Base-by-base conservation (phyloP, 805 yeast species). In the Kuraishia floccosa region DNA sequence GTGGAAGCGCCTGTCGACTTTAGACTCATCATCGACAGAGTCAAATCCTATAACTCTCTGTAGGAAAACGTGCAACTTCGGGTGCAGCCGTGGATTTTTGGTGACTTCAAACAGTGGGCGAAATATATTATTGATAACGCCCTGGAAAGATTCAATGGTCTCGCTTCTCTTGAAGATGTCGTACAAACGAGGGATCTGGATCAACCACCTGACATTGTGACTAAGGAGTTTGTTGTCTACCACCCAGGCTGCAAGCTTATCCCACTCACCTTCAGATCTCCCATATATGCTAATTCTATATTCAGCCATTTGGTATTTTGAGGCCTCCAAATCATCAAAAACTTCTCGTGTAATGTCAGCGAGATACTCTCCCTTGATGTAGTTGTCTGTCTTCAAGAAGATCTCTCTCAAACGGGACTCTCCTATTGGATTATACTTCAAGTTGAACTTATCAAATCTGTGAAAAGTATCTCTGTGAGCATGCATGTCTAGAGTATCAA, bases 391-490 rank as follows among this genome's bases (percentile, higher is more conserved):
- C 56, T 91, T 91, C 43, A 91, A 62, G 54, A 91, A 91, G 33
- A 91, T 91, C 53, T 91, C 98, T 56, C 99, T 75, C 54, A 91
- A 61, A 53, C 99, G 77, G 14, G 98, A 91, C 58, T 91, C 98
- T 19, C 99, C 99, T 44, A 91, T 80, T 14, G 99, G 99, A 50
- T 91, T 91, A 60, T 91, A 91, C 54, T 91, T 93, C 59, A 91
- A 66, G 54, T 91, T 91, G 68, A 91, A 91, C 58, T 91, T 91
- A 57, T 91, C 99, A 50, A 91, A 91, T 46, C 99, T 70, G 56
- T 91, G 99, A 69, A 91, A 91, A 1, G 97, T 82, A 48, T 91
- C 99, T 40, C 87, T 82, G 54, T 91, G 98, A 4, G 99, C 99
- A 56, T 91, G 99, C 99, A 91, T 91, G 56, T 91, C 99, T 42